Evolutionary conservation across 257 asterid species (phyloP), one percentile per base, ranked within the genome.

Genomic region (Lithospermum erythrorhizon): DNA sequence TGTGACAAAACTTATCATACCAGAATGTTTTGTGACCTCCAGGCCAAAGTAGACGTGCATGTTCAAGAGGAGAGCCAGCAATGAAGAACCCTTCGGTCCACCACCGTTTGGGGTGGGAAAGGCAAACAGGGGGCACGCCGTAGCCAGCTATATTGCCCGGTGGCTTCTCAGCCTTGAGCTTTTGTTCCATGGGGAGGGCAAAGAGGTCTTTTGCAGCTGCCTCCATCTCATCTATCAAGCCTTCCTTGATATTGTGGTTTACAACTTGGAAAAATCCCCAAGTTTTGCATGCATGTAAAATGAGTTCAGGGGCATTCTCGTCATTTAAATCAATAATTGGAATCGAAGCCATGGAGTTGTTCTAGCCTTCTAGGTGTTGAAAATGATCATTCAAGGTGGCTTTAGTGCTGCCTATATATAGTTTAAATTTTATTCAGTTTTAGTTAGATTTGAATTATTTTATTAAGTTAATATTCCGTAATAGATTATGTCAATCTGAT

Each of bases 81-180:
- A 88, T 72, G 69, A 96, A 88, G 89, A 91, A 88, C 15, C 98
- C 98, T 67, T 91, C 98, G 4, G 95, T 86, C 98, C 97, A 88
- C 95, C 86, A 81, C 22, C 32, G 81, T 57, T 91, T 91, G 16
- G 86, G 71, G 57, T 88, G 88, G 74, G 88, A 91, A 1, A 86
- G 77, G 8, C 95, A 84, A 16, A 88, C 84, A 2, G 83, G 88
- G 9, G 95, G 94, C 21, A 74, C 72, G 0, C 98, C 98, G n/a
- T 88, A 91, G 10, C 98, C 98, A 0, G 89, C 59, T 1, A 77
- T 63, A 20, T 82, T 87, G 0, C 75, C 86, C 0, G 83, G 78
- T 0, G 60, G 61, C 6, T 95, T 90, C 6, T 87, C 82, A 0
- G 90, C 98, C 69, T 59, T 63, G 11, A 86, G 84, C 68, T 91